Evolutionary conservation across 306 rosid genomes (phyloP).

Genomic region (Pyrus communis): DNA sequence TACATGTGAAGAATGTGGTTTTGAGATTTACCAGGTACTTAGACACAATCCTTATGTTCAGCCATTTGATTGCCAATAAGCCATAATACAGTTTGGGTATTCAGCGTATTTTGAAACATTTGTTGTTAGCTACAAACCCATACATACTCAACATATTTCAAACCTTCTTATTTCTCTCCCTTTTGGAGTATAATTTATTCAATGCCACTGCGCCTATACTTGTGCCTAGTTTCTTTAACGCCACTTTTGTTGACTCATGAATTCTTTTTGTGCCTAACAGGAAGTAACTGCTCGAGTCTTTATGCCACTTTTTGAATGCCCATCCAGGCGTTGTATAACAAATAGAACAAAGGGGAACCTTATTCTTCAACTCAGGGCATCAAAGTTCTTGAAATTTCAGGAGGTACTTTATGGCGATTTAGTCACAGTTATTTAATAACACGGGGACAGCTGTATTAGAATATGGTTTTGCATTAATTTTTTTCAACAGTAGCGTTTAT

Average conservation of each 20-base stretch:
- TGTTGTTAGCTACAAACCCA: neutral
- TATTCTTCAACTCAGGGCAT: conserved; percentile 88
- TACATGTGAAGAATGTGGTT: conserved; percentile 96
- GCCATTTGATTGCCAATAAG: neutral
- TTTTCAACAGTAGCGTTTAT: conserved; percentile 5
- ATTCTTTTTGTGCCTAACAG: conserved; percentile 34
- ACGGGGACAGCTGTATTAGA: neutral
- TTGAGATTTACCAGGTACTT: conserved; percentile 95
- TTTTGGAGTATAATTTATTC: neutral
- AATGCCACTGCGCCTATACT: too few species aligned
- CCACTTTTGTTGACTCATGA: conserved; percentile 1
- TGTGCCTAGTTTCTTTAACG: neutral
- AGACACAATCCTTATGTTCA: neutral
- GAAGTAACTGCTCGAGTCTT: conserved; percentile 94
- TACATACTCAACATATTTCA: neutral
- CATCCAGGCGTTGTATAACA: conserved; percentile 69
- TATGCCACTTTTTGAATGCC: conserved; percentile 91
- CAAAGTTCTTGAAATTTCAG: conserved; percentile 92
- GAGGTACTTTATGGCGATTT: conserved; percentile 42
- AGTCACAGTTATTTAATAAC: neutral
- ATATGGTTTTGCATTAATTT: neutral
- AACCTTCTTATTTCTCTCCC: neutral
- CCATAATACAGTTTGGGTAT: neutral
- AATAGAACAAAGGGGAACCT: conserved; percentile 72
- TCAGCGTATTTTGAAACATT: neutral